phyloP scores from a whole-genome alignment of 768 basidiomycete genomes.

The Hygrocybe punicea region DNA sequence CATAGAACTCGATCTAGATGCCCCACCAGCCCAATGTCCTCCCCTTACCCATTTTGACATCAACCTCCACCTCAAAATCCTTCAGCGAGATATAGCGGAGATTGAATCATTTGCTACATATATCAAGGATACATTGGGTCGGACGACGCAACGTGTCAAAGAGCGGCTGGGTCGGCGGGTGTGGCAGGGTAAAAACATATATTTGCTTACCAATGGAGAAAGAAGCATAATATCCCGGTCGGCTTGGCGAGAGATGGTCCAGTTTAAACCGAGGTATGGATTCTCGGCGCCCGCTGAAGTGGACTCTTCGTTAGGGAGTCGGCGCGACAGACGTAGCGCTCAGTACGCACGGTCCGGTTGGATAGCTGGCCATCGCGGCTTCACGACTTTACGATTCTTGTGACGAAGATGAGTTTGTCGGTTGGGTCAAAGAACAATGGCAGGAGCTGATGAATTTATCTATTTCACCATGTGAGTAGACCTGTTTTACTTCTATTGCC shows the following conservation, averaged over 20 bases:
- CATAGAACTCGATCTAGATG: constrained; percentile 40
- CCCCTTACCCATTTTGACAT: constrained; percentile 47
- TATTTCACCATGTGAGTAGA: too few relatives aligned
- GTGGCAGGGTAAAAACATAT: constrained; percentile 59
- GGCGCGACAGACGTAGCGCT: neutral
- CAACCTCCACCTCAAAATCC: constrained; percentile 52
- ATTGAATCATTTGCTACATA: constrained; percentile 45
- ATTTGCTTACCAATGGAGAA: constrained; percentile 33
- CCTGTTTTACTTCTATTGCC: too few relatives aligned
- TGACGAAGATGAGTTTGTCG: neutral
- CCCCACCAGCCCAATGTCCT: constrained; percentile 20
- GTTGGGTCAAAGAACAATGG: too few relatives aligned
- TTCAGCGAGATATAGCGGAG: constrained; percentile 52
- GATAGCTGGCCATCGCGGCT: constrained; percentile 1
- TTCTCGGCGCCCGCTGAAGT: neutral
- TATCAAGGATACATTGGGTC: constrained; percentile 43
- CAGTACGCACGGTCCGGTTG: neutral
- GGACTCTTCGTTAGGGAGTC: neutral
- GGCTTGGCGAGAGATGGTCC: constrained; percentile 50
- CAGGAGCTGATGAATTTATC: too few relatives aligned
- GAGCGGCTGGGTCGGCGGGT: constrained; percentile 77
- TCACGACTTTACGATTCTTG: neutral
- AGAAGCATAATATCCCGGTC: constrained; percentile 39
- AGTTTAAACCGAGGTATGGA: constrained; percentile 35
- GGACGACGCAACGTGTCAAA: constrained; percentile 61